Conservation (phyloP, 2,329 filamentous ascomycete genomes). For the Ampelomyces quisqualis region DNA sequence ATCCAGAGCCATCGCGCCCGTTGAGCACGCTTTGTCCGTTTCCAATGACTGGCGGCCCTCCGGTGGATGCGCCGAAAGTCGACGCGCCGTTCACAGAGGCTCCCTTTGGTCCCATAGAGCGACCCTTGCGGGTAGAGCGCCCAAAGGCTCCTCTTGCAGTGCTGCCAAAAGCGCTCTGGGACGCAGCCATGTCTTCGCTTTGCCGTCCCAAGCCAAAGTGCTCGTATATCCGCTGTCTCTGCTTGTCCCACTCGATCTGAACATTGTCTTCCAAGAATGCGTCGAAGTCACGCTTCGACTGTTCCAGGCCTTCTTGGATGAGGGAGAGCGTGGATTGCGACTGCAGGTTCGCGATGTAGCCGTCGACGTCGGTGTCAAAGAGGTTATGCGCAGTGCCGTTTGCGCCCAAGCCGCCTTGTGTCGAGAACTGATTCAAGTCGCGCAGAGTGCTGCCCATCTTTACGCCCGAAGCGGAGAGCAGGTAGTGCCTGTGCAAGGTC, state of each 20-base stretch:
- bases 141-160: conserved; percentile 55
- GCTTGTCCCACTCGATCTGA: conserved; percentile 92
- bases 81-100: conserved; percentile 38
- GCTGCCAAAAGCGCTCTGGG: conserved; percentile 38
- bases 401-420: conserved; percentile 63
- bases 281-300: conserved; percentile 89
- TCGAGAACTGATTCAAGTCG: conserved; percentile 79
- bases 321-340: conserved; percentile 88
- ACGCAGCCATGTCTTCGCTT: conserved; percentile 43
- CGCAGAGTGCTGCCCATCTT: conserved; percentile 82
- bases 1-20: conserved; percentile 63
- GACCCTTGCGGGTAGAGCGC: conserved; percentile 48
- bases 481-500: conserved; percentile 68
- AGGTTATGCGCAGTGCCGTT: conserved; percentile 40
- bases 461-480: conserved; percentile 90
- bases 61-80: conserved; percentile 62
- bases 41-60: conserved; percentile 82
- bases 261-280: conserved; percentile 92
- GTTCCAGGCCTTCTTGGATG: conserved; percentile 86
- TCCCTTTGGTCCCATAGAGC: conserved; percentile 41
- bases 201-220: conserved; percentile 79
- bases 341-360: conserved; percentile 82
- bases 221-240: conserved; percentile 89
- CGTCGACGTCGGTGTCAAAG: conserved; percentile 60
- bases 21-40: conserved; percentile 64